Evolutionary conservation across 306 rosid species (phyloP).

Genomic region (Pachyrhizus erosus): DNA sequence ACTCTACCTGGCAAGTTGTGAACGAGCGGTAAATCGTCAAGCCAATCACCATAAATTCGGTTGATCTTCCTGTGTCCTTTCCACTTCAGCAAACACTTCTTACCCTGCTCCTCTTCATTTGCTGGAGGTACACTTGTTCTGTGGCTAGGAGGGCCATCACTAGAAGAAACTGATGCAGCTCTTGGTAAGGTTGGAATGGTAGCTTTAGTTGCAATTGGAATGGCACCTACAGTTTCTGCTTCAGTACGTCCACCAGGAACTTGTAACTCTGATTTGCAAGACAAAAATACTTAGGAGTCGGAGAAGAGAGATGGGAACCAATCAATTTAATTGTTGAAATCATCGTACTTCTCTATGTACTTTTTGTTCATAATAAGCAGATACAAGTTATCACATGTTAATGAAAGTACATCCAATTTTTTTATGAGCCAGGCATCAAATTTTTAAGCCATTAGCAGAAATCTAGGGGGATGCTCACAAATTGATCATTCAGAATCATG

Average conservation of each 20-base stretch:
- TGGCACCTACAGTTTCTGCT: conserved; percentile 51
- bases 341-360: not conserved
- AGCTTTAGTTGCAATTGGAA: conserved; percentile 30
- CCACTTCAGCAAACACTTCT: conserved; percentile 68
- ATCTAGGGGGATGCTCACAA: not conserved
- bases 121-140: conserved; percentile 39
- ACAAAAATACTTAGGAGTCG: conserved; percentile 23
- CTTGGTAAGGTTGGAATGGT: conserved; percentile 38
- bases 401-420: not conserved
- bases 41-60: conserved; percentile 92
- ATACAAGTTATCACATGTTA: not conserved
- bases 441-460: conserved; percentile 6
- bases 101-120: conserved; percentile 56
- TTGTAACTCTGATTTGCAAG: conserved; percentile 69
- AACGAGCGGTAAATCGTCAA: conserved; percentile 72
- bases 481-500: conserved; percentile 21
- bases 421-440: conserved; percentile 1
- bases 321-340: not conserved
- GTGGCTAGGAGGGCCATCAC: conserved; percentile 50
- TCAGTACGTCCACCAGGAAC: conserved; percentile 57
- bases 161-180: conserved; percentile 46
- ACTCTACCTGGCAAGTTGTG: conserved; percentile 53
- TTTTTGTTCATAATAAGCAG: not conserved
- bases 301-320: conserved; percentile 27
- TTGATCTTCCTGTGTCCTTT: conserved; percentile 78